A percentile compares a stretch with the other conserved stretches of the same genome.
Conservation (phyloP, 768 basidiomycete genomes). For the Suillus hirtellus region DNA sequence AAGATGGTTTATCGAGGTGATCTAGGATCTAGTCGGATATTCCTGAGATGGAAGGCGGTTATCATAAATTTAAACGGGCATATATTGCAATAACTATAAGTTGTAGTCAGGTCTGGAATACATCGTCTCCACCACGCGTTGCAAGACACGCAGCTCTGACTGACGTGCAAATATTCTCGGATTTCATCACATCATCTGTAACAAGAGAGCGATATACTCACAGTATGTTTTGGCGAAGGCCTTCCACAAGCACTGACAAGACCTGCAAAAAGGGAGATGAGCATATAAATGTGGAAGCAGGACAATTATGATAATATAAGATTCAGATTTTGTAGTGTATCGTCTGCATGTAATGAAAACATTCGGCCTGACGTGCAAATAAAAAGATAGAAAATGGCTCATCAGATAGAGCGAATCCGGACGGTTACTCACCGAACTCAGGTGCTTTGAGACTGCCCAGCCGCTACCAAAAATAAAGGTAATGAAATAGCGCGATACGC, state of each 20-base stretch:
- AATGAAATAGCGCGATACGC: neutral
- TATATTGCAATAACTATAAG: neutral
- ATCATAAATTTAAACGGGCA: neutral
- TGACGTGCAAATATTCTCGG: slow-evolving; percentile 62
- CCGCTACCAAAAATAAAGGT: neutral
- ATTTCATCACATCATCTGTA: slow-evolving; percentile 40
- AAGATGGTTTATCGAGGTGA: slow-evolving; percentile 1
- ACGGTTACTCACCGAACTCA: neutral
- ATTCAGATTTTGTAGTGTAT: slow-evolving; percentile 12
- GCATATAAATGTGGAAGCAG: neutral
- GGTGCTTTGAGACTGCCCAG: neutral
- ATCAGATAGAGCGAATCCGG: neutral
- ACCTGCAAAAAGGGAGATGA: slow-evolving; percentile 3
- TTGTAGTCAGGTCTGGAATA: slow-evolving; percentile 44
- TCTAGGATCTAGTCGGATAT: neutral
- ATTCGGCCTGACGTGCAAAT: slow-evolving; percentile 53
- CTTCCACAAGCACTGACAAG: neutral
- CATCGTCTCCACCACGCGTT: slow-evolving; percentile 39
- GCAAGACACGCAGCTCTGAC: slow-evolving; percentile 42
- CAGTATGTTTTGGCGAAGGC: neutral
- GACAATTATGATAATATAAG: slow-evolving; percentile 1
- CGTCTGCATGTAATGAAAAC: slow-evolving; percentile 14
- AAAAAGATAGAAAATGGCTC: slow-evolving; percentile 13
- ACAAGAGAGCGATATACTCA: slow-evolving; percentile 5
- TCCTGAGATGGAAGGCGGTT: slow-evolving; percentile 1